Conservation (phyloP, 2,329 filamentous ascomycete species). For the Amesomyces nigricolor region DNA sequence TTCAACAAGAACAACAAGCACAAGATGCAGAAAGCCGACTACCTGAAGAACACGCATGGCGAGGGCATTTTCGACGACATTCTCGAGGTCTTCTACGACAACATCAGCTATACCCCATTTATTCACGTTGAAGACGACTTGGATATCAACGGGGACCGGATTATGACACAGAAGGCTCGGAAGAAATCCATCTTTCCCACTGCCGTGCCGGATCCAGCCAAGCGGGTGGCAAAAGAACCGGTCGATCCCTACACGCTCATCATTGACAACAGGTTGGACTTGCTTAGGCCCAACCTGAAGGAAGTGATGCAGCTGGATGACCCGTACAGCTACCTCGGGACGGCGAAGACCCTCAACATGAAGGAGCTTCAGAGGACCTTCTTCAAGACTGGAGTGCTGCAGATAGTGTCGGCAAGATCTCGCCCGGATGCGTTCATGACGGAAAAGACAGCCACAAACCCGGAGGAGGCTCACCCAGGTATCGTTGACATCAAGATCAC, state of each 20-base stretch:
- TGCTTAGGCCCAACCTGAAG: constrained; percentile 75
- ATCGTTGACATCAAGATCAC: constrained; percentile 97
- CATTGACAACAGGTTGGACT: constrained; percentile 79
- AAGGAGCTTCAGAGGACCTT: constrained; percentile 81
- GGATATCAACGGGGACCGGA: constrained; percentile 69
- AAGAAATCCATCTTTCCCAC: constrained; percentile 65
- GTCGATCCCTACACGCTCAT: constrained; percentile 95
- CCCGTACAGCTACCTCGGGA: constrained; percentile 81
- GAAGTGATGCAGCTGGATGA: constrained; percentile 93
- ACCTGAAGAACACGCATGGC: constrained; percentile 87
- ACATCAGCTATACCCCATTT: constrained; percentile 96
- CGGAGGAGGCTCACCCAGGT: constrained; percentile 79
- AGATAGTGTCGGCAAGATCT: constrained; percentile 91
- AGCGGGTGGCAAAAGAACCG: constrained; percentile 68
- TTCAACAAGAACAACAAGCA: constrained; percentile 99
- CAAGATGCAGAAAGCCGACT: constrained; percentile 96
- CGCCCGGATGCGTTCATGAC: constrained; percentile 93
- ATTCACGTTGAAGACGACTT: constrained; percentile 94
- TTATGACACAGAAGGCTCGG: constrained; percentile 64
- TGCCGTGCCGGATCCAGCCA: constrained; percentile 56
- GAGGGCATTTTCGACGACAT: constrained; percentile 93
- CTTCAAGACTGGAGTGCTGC: constrained; percentile 82
- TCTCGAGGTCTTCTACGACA: constrained; percentile 94
- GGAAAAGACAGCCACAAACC: constrained; percentile 77
- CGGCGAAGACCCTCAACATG: constrained; percentile 68